Conservation (phyloP, 2,329 filamentous ascomycete genomes). For the Cytospora chrysosperma region DNA sequence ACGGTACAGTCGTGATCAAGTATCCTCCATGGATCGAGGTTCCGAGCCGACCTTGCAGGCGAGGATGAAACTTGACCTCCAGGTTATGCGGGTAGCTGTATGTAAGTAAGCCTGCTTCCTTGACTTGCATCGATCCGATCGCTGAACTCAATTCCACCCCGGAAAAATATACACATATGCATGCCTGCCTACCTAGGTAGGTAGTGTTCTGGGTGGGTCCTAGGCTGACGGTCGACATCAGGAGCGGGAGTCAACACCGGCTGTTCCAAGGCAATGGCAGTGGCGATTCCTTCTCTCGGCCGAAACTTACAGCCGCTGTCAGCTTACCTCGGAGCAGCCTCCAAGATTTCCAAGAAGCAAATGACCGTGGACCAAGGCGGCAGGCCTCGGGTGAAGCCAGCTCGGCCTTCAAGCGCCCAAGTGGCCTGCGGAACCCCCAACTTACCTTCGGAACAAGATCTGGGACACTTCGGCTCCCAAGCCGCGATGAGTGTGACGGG, state of each 20-base stretch:
- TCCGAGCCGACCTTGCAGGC: not conserved
- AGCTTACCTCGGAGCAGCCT: slow-evolving; percentile 1
- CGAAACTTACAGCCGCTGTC: not conserved
- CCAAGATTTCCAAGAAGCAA: not conserved
- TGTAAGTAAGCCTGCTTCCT: not conserved
- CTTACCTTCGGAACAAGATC: not conserved
- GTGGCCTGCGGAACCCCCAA: not conserved
- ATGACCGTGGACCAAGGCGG: not conserved
- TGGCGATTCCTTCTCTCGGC: not conserved
- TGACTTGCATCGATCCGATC: not conserved
- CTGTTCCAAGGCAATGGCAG: no score
- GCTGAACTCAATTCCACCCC: not conserved
- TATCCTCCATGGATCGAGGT: not conserved
- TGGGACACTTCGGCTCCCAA: no score
- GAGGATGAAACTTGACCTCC: not conserved
- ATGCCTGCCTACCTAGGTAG: no score
- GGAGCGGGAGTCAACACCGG: not conserved
- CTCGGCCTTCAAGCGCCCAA: not conserved
- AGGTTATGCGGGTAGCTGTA: slow-evolving; percentile 1
- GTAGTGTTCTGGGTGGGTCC: not conserved
- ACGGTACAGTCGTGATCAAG: not conserved
- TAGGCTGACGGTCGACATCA: not conserved
- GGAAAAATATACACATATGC: not conserved
- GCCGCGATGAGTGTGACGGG: no score
- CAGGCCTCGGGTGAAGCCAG: not conserved